These are phyloP conservation scores for Plasmodium chabaudi DNA, from an alignment of 169 alveolate species.

Conservation along the genomic window DNA sequence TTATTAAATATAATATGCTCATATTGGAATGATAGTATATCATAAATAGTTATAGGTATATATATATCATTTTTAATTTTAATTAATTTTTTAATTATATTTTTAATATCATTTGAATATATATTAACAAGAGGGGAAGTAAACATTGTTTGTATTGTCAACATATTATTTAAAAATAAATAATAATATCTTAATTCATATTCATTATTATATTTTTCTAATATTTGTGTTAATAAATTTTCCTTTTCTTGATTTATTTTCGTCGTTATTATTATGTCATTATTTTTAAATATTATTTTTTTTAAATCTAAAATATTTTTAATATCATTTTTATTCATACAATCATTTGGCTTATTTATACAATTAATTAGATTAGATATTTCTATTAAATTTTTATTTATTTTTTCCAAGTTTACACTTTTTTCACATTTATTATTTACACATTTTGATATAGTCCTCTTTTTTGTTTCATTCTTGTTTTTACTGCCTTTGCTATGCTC, in stretches of 20 bases:
- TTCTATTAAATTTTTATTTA: constrained; percentile 16
- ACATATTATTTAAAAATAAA: constrained; percentile 38
- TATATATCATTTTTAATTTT: constrained; percentile 21
- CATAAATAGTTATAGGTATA: constrained; percentile 49
- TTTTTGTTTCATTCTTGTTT: neutral
- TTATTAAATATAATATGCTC: constrained; percentile 27
- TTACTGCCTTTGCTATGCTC: neutral
- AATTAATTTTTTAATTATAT: constrained; percentile 23
- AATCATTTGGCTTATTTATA: neutral
- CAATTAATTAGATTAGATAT: constrained; percentile 12
- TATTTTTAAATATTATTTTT: constrained; percentile 14
- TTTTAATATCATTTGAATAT: constrained; percentile 30
- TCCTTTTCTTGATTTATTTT: constrained; percentile 24
- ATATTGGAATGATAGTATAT: constrained; percentile 48
- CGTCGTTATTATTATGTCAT: constrained; percentile 32
- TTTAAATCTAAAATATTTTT: constrained; percentile 8
- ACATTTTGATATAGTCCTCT: constrained; percentile 10
- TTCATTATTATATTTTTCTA: constrained; percentile 47
- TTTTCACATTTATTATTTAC: too few relatives aligned
- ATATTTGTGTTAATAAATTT: constrained; percentile 6
- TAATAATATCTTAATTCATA: constrained; percentile 54
- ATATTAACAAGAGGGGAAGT: constrained; percentile 34
- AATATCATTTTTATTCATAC: constrained; percentile 17
- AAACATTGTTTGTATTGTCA: constrained; percentile 59
- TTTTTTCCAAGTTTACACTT: neutral